Percentiles rank a stretch among this genome's conserved stretches.
Evolutionary conservation across 257 asterid species (phyloP).

Genomic region (Forsythia viridissima): DNA sequence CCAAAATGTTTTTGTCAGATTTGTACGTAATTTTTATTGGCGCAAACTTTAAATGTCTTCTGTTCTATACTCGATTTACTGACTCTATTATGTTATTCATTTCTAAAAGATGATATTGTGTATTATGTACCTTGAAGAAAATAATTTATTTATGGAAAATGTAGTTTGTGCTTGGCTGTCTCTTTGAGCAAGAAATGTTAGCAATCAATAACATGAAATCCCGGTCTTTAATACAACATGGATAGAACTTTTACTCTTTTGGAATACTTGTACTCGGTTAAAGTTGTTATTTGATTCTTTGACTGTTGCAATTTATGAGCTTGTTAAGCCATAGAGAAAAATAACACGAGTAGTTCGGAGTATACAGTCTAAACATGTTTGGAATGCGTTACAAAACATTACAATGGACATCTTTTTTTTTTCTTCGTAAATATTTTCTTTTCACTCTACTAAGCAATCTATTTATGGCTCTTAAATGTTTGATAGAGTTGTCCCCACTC

Average conservation of each 20-base stretch:
- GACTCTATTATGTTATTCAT: conserved; percentile 21
- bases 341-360: no score
- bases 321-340: no score
- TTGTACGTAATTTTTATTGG: conserved; percentile 25
- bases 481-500: no score
- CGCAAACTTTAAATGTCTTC: conserved; percentile 9
- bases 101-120: conserved; percentile 27
- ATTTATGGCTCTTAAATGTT: no score
- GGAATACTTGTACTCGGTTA: background rate
- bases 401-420: no score
- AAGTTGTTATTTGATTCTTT: no score
- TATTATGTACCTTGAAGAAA: conserved; percentile 29
- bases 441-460: no score
- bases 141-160: conserved; percentile 17
- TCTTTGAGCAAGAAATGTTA: background rate
- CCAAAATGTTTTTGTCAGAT: conserved; percentile 26
- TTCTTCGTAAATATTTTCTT: no score
- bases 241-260: background rate
- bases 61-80: conserved; percentile 19
- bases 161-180: background rate
- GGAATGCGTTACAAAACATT: no score
- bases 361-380: no score
- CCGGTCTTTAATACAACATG: background rate
- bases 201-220: background rate
- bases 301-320: no score